phyloP scores from a whole-genome alignment of 148 eudicot genomes.

The Vaccinium vitisidaea region DNA sequence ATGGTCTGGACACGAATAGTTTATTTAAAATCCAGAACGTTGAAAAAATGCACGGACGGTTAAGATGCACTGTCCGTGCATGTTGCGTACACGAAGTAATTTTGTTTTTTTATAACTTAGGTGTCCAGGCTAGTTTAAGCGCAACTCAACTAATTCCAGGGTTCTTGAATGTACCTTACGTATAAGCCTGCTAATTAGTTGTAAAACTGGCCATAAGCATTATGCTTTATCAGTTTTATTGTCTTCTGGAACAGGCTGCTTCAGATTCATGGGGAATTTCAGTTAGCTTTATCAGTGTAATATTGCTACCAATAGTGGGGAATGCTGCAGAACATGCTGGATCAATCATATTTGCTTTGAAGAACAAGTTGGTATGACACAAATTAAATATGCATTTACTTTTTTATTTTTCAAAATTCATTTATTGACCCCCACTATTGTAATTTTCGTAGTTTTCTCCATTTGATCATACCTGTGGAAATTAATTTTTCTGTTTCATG shows the following conservation, averaged over 20 bases:
- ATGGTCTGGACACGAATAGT: too few species aligned
- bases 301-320: conserved; percentile 76
- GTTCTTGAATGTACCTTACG: neutral
- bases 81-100: too few species aligned
- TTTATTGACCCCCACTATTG: too few species aligned
- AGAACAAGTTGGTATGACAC: conserved; percentile 62
- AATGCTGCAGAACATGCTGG: conserved; percentile 95
- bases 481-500: neutral
- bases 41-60: too few species aligned
- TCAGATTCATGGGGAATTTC: conserved; percentile 74
- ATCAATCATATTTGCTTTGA: conserved; percentile 71
- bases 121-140: too few species aligned
- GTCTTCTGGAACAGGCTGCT: conserved; percentile 45
- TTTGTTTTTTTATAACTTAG: too few species aligned
- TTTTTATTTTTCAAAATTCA: too few species aligned
- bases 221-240: neutral
- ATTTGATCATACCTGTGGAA: neutral
- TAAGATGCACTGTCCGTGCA: too few species aligned
- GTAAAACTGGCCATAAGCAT: neutral
- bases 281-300: conserved; percentile 67
- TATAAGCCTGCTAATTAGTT: neutral
- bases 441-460: neutral
- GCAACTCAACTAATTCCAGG: too few species aligned
- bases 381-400: neutral
- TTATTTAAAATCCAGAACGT: too few species aligned